Conservation (phyloP, 805 yeast species). For the Metschnikowia cerradonensis region DNA sequence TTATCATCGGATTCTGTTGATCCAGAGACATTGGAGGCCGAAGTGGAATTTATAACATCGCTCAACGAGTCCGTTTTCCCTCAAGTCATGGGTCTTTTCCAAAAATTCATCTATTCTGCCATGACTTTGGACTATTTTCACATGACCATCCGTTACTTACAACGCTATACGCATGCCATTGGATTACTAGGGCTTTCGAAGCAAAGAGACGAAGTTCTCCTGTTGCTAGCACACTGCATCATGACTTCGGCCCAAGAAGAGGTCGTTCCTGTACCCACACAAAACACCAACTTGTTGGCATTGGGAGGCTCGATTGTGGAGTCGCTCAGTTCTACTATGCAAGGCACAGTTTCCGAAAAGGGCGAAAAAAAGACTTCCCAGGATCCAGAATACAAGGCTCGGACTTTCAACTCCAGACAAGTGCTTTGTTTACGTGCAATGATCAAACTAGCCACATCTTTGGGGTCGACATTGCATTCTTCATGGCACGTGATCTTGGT, state of each 20-base stretch:
- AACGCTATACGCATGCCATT: constrained; percentile 75
- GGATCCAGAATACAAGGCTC: not conserved
- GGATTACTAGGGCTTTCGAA: constrained; percentile 62
- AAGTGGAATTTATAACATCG: constrained; percentile 34
- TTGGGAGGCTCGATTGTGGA: constrained; percentile 52
- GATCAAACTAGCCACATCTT: constrained; percentile 67
- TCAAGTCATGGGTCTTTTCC: constrained; percentile 25
- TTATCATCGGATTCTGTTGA: constrained; percentile 28
- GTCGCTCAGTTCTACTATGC: constrained; percentile 42
- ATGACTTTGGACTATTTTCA: constrained; percentile 72
- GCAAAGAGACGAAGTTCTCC: constrained; percentile 51
- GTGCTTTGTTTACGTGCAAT: constrained; percentile 75
- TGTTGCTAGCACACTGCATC: constrained; percentile 33
- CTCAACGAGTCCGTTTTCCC: constrained; percentile 29
- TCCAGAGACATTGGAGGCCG: constrained; percentile 25
- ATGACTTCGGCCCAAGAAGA: constrained; percentile 24
- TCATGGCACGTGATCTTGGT: constrained; percentile 63
- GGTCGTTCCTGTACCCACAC: not conserved
- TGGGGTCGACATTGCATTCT: constrained; percentile 67
- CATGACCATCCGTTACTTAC: constrained; percentile 64
- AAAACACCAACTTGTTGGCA: constrained; percentile 26
- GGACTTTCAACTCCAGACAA: constrained; percentile 56
- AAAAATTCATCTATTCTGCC: constrained; percentile 54
- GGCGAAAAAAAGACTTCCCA: not conserved
- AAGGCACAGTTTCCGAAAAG: not conserved